These are phyloP conservation scores for Coemansia sp. DNA, from an alignment of 192 early-diverging fungal genomes.

Conservation along the genomic window DNA sequence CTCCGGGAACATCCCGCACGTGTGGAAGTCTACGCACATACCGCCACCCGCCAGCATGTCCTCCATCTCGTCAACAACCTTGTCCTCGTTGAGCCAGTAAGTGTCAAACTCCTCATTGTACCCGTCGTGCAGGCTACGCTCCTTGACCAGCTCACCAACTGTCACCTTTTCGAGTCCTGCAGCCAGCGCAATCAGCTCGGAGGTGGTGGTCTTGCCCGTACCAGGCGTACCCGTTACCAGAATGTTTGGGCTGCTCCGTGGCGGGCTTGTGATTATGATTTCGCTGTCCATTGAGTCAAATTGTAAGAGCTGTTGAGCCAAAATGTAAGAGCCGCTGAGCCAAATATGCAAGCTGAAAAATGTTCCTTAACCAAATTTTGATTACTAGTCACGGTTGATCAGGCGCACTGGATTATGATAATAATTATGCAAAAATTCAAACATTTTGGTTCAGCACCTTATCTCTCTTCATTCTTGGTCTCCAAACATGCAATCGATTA, in stretches of 20 bases:
- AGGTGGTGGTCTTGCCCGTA: slow-evolving; percentile 76
- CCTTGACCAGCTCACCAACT: slow-evolving; percentile 84
- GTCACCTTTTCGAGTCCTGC: slow-evolving; percentile 75
- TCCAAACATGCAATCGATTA: slow-evolving; percentile 2
- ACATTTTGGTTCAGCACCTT: not conserved
- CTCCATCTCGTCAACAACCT: slow-evolving; percentile 92
- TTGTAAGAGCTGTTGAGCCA: not conserved
- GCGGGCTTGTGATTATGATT: slow-evolving; percentile 21
- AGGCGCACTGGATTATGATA: not conserved
- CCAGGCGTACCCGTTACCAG: slow-evolving; percentile 85
- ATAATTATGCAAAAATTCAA: not conserved
- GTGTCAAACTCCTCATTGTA: slow-evolving; percentile 84
- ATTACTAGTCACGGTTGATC: not conserved
- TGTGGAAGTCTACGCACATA: slow-evolving; percentile 90
- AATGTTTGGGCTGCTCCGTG: slow-evolving; percentile 64
- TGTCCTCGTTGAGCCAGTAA: slow-evolving; percentile 90
- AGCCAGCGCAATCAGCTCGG: slow-evolving; percentile 69
- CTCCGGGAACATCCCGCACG: slow-evolving; percentile 95
- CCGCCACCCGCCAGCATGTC: slow-evolving; percentile 73
- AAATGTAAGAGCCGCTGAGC: not conserved
- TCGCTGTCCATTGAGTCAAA: slow-evolving; percentile 18
- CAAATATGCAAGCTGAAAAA: not conserved
- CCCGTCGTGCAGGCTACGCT: slow-evolving; percentile 80
- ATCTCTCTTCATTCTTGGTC: not conserved
- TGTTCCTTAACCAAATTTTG: not conserved